Evolutionary conservation across 176 grass and related monocot species (phyloP), one percentile per base, ranked within the genome.

Genomic region (Triticum urartu): DNA sequence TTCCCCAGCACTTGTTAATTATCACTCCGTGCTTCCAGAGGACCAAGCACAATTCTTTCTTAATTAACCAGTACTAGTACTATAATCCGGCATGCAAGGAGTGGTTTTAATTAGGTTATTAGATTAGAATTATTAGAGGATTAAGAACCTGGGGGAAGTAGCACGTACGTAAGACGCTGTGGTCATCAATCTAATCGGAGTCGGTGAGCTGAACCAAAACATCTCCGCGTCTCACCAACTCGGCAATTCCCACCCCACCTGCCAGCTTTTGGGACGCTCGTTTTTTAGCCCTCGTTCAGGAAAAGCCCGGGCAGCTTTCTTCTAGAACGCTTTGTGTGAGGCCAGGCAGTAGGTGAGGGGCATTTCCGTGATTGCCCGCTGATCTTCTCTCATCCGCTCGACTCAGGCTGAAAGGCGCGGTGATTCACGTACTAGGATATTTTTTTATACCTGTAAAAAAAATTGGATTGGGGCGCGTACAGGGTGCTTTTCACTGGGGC

Each of bases 171-270:
- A 79, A 59, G 89, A 70, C 67, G 21, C 22, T 61, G 62, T 28
- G 45, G 40, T 7, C 24, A 32, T 22, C 52, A 0, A 72, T 91
- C 83, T 79, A 86, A 90, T 89, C 52, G 83, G 87, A 90, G 94
- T 90, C 33, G 94, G 87, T 94, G 90, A 91, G 86, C 87, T 78
- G 54, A 92, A 88, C 83, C 85, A 83, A 89, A 85, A 80, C 84
- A 89, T 84, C 68, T 61, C 75, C 15, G 58, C 68, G 59, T 66
- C 56, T 63, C 87, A 92, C 88, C 90, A 64, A 90, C 87, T 80
- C 79, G 72, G 72, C 45, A 76, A 76, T 52, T 59, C 56, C 18
- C 56, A 36, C 21, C 47, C 84, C 81, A 94, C 92, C 80, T 89
- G 84, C 88, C 83, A 43, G 72, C 85, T 81, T 86, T 28, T 34